Base-by-base conservation (phyloP, 129 eudicot species). In the Artemisia annua region DNA sequence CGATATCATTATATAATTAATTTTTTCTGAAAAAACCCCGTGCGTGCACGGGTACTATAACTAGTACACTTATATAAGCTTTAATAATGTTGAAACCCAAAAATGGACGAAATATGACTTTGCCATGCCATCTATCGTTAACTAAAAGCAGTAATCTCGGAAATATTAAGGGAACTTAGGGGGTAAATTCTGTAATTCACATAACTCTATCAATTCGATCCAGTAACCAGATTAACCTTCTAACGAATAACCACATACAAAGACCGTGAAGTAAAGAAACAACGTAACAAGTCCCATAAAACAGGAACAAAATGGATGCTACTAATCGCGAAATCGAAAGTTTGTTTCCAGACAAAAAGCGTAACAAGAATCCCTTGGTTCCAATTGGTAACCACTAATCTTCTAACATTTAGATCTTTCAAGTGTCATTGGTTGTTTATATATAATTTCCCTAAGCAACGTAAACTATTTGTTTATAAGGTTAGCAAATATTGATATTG, bases 281-380 rank as follows among this genome's bases (percentile, higher is more conserved):
- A 28, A 28, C 30, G 30, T 28, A 28, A 28, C 4, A 3, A 28
- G 30, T 3, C 5, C 30, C 30, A 3, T 28, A 28, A 28, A 28
- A 28, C 30, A 28, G 78, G 84, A 74, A 32, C 20, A 80, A 78
- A 32, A 86, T 87, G 92, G 92, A 83, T 50, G 76, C 85, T 69
- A 63, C 81, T 17, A 80, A 85, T 71, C 52, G 87, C 16, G 90
- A 84, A 60, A 48, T 87, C 10, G 91, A 87, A 20, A 84, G 79
- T 0, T 43, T 87, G 11, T 87, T 87, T 51, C 66, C 53, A 28
- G 80, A 81, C 77, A 87, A 87, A 63, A 87, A 87, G 79, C 87
- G 89, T 16, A 77, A 66, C 43, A 83, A 61, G 70, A 90, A 90
- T 75, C 96, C 96, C 5, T 72, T 87, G 28, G 94, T 90, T 19